Evolutionary conservation across 106 monocot species (phyloP), one percentile per base, ranked within the genome.

Genomic region (Apostasia ramifera): DNA sequence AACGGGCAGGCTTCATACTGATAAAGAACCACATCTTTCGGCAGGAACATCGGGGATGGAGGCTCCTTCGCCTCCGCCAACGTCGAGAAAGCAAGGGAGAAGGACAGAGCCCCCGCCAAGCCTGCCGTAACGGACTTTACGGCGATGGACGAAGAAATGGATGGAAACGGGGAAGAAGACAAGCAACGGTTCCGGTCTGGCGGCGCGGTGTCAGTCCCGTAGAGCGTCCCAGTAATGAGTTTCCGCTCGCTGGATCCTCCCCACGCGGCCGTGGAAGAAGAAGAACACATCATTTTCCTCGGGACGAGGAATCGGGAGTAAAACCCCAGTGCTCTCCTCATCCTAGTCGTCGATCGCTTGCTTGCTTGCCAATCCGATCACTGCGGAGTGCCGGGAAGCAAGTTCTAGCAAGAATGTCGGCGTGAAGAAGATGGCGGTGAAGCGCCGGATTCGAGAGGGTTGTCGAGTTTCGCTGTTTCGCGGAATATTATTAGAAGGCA

Each of bases 1-100:
- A 97, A 97, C 2, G 95, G 95, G 67, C 95, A 97, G 6, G 95
- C 92, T 72, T 97, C 86, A 64, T 97, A 97, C 83, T 97, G 97
- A 62, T 92, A 97, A 6, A 97, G 71, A 14, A 97, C 86, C 47
- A 97, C 92, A 4, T 92, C 87, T 57, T 81, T 81, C 9, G 92
- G 97, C 3, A 84, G 12, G 43, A 87, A 61, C 51, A 79, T 76
- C 5, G 66, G 39, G 8, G 74, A 47, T 1, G 72, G 76, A 60
- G 48, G 79, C 63, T 87, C 89, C 77, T 84, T 85, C 41, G 86
- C 89, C 72, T 85, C 86, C 51, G 78, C 91, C 46, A 72, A 76
- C 37, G 80, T 77, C 2, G 83, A 76, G 15, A 86, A 15, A 3
- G 81, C 74, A 57, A 89, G 40, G 3, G 88, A 80, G 57, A 88